Conservation (phyloP, 257 asterid genomes). For the Striga asiatica region DNA sequence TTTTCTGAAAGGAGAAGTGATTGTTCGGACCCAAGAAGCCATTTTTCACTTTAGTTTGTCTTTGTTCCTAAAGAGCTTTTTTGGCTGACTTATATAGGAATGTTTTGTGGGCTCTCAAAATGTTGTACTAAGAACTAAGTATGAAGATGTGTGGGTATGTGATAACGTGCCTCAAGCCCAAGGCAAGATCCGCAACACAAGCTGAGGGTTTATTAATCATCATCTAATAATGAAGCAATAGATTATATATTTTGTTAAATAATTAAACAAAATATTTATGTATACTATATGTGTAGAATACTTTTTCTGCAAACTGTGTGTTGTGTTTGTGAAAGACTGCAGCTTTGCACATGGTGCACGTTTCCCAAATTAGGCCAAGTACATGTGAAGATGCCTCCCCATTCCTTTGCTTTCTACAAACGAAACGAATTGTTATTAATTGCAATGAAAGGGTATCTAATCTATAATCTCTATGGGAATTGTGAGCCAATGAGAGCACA, state of each 20-base stretch:
- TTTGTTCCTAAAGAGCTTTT: conserved; percentile 8
- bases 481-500: conserved; percentile 10
- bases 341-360: conserved; percentile 44
- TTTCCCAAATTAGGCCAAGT: conserved; percentile 32
- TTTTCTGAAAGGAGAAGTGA: conserved; percentile 38
- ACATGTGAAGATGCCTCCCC: conserved; percentile 33
- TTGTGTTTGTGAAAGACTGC: conserved; percentile 12
- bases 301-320: no score
- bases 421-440: not conserved
- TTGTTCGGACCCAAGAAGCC: conserved; percentile 38
- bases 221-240: conserved; percentile 16
- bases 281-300: no score
- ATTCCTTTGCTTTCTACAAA: conserved; percentile 15
- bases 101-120: no score
- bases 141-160: not conserved
- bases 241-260: not conserved
- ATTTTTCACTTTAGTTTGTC: conserved; percentile 20
- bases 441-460: not conserved
- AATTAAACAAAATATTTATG: no score
- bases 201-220: conserved; percentile 23
- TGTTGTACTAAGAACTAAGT: not conserved
- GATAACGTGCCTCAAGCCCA: conserved; percentile 12
- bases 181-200: conserved; percentile 38
- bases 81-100: not conserved
- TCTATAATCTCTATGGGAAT: conserved; percentile 5